Evolutionary conservation across 1,139 yeast genomes (phyloP), one percentile per base, ranked within the genome.

Genomic region (Magnusiomyces clavatus): DNA sequence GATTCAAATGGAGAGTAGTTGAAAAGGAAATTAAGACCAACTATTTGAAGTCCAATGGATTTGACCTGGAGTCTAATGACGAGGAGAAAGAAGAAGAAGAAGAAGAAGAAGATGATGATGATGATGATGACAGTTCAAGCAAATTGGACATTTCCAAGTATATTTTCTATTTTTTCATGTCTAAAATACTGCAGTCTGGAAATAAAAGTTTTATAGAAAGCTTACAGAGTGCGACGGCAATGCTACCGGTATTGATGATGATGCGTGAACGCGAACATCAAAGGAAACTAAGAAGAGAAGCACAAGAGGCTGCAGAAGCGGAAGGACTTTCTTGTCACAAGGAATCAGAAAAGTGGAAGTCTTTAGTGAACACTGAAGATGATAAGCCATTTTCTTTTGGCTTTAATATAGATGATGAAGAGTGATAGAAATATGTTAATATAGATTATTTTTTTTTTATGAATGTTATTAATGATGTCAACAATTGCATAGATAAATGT

Each of bases 1-100:
- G 97, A 8, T 88, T 89, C 66, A 78, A 80, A 42, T 45, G 47
- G 48, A 43, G 38, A 31, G 47, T 39, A 13, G 43, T 53, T 44
- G 44, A 47, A 13, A 43, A 31, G 24, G 51, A 44, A 17, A 35
- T 52, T 11, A 49, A 29, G 34, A 48, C 35, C 13, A 36, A 20
- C 13, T 44, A 44, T 24, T 10, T 14, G n/a, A 37, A 20, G 6
- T 17, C 14, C 43, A 34, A 34, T 11, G 19, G 31, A n/a, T 31
- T n/a, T n/a, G 13, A 17, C 37, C 14, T 29, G 4, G 39, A 36
- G n/a, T 46, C 24, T 14, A 19, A 24, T 24, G 17, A 31, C 16
- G 19, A 24, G 13, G 20, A 20, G 3, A 11, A 24, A 16, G 50
- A 46, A 2, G 43, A 34, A 10, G 44, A 42, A 2, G 45, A 43